Evolutionary conservation across 169 alveolate genomes (phyloP), one percentile per base, ranked within the genome.

Genomic region (Plasmodium yoelii): DNA sequence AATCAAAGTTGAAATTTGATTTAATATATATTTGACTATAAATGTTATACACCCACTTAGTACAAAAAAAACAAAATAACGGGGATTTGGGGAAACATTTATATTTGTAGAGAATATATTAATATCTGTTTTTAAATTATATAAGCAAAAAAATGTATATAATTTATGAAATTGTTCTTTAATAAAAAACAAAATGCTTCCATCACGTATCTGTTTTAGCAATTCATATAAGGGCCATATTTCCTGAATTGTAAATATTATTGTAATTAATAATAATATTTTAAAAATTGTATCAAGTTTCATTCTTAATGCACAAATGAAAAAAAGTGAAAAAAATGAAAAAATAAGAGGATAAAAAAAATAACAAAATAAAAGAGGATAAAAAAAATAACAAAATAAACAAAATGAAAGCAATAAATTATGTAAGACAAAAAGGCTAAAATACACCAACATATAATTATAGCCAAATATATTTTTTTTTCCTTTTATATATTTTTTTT

Each of bases 31-130:
- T 59, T 67, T 72, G 24, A 26, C 59, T 7, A 44, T 51, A 28
- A 57, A 46, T 24, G 87, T 56, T 49, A 70, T 12, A 73, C 84
- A 87, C 9, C 64, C 92, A 64, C 87, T 61, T 39, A 87, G 13
- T 24, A 64, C 46, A 70, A 60, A 74, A 22, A 65, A 65, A 3
- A 34, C n/a, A 53, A 70, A 88, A 60, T 56, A 70, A 34, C 74
- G 7, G 0, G 73, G 63, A 15, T 46, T 26, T 8, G 92, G 87
- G 0, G 57, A 24, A 24, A 70, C 39, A 42, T 67, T 18, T 28
- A 49, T 67, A 9, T 49, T 74, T 2, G 28, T 22, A 28, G 49
- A 75, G 42, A 63, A 88, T 8, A 39, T 71, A 39, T 28, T 5
- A 70, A 74, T 28, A n/a, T 74, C 87, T 42, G 61, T 22, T 57